Evolutionary conservation across 2,329 filamentous ascomycete species (phyloP), one percentile per base, ranked within the genome.

Genomic region (Xylaria arbuscula): DNA sequence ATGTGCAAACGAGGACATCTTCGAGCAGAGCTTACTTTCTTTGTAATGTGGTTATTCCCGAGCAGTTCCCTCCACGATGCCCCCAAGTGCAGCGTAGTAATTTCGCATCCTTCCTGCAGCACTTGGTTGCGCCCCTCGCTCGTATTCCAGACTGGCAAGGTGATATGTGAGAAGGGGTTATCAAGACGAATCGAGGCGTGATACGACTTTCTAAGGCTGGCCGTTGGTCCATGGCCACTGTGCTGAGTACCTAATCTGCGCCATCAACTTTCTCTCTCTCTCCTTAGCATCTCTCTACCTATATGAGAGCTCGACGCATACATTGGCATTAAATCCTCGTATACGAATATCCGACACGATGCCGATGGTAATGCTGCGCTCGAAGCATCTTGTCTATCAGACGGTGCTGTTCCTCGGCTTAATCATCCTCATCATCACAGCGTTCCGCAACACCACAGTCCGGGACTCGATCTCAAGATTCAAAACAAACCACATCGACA

Each of bases 371-470:
- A 68, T 71, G 62, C 55, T 72, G 45, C 74, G 74, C 36, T 68
- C 66, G 47, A 74, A 47, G 42, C 72, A 71, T 62, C 50, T 64
- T 3, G 34, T 74, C 24, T 66, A 67, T 51, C 64, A 73, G 42
- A 55, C 51, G 3, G 64, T 60, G 32, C 54, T 74, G 2, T 24
- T 73, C 22, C 48, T 74, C 32, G 57, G 66, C 61, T 66, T 73
- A 36, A 45, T 58, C 47, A 42, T 69, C 48, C 53, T 76, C 13
- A 62, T 68, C 10, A 42, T 74, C 32, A 47, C 73, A 4, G 55
- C 70, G 15, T 36, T 74, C 36, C 72, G 63, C 38, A 70, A 54
- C 9, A 61, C 47, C 47, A n/a, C 36, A 22, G 51, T 68, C 32
- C 62, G 58, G 38, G 59, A 68, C 13, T 62, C 66, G 3, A 11